Conservation (phyloP, 371 early-diverging fungal species). For the Rhizopus sp. region DNA sequence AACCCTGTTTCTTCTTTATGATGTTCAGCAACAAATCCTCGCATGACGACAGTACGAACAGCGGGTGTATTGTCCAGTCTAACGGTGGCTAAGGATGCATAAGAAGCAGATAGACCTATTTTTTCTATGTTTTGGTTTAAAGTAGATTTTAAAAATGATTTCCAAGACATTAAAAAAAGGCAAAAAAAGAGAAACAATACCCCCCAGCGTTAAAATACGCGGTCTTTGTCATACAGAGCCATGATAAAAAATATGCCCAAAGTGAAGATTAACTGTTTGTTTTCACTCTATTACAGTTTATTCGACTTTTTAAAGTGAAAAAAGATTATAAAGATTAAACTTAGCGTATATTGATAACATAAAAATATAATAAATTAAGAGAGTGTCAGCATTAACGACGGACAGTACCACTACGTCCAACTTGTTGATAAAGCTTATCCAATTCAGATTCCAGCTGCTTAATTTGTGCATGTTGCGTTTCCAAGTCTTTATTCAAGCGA, state of each 20-base stretch:
- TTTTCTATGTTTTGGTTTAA: conserved; percentile 39
- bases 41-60: conserved; percentile 50
- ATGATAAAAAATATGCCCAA: neutral
- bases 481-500: conserved; percentile 93
- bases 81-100: conserved; percentile 44
- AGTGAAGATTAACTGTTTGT: too few species aligned
- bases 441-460: conserved; percentile 85
- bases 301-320: too few species aligned
- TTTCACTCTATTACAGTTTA: too few species aligned
- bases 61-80: conserved; percentile 40
- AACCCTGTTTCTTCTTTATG: conserved; percentile 40
- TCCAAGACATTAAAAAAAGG: conserved; percentile 25
- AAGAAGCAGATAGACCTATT: conserved; percentile 34
- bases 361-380: too few species aligned
- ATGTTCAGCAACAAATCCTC: conserved; percentile 51
- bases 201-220: neutral
- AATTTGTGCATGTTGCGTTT: conserved; percentile 86
- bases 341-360: too few species aligned
- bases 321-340: too few species aligned
- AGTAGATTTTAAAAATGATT: conserved; percentile 22
- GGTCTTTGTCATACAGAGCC: neutral
- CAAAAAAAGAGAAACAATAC: conserved; percentile 1
- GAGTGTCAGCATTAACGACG: conserved; percentile 11
- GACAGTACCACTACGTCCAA: conserved; percentile 17
- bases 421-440: conserved; percentile 59